Evolutionary conservation across 306 rosid genomes (phyloP), one percentile per base, ranked within the genome.

Genomic region (Castanea crenata): DNA sequence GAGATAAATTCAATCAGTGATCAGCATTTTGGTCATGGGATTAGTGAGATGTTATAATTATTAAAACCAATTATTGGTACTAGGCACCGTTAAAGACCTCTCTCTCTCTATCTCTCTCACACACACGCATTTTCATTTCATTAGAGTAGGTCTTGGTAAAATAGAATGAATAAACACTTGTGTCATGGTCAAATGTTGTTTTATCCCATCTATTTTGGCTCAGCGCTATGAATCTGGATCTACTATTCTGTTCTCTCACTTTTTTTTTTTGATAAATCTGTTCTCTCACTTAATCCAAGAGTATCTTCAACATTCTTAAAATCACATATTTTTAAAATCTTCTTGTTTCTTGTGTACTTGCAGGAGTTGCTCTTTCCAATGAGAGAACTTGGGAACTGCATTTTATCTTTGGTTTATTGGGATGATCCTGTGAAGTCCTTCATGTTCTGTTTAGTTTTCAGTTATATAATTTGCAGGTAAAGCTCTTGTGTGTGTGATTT

Each of bases 321-420:
- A 16, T 59, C 72, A 34, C 81, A 64, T 77, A 69, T 77, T 74
- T 65, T 84, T 82, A 77, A 65, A 73, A 38, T 73, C 79, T 70
- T 49, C 16, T 59, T 74, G 55, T 38, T 64, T 76, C 72, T 63
- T 71, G 25, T 75, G 34, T 27, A 55, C 82, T 87, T 81, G 61
- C 97, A 96, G 99, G 99, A 93, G 84, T 76, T 96, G 76, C 92
- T 96, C 59, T 84, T 73, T 81, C 99, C 99, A n/a, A 41, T 96
- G 74, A 77, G 74, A 56, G 90, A 90, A 85, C 83, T 96, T 69
- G 79, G 90, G 80, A 89, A 87, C 78, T 87, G 74, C 71, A 91
- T 96, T 83, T 85, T 74, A 68, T 91, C 96, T 74, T 80, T 96
- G 88, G 94, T 88, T 9, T 61, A 72, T 65, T 96, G 99, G 99